A percentile compares a stretch with the other conserved stretches of the same genome.
These are phyloP conservation scores for Debaryomyces tyrocola DNA, from an alignment of 805 yeast species.

Conservation along the genomic window DNA sequence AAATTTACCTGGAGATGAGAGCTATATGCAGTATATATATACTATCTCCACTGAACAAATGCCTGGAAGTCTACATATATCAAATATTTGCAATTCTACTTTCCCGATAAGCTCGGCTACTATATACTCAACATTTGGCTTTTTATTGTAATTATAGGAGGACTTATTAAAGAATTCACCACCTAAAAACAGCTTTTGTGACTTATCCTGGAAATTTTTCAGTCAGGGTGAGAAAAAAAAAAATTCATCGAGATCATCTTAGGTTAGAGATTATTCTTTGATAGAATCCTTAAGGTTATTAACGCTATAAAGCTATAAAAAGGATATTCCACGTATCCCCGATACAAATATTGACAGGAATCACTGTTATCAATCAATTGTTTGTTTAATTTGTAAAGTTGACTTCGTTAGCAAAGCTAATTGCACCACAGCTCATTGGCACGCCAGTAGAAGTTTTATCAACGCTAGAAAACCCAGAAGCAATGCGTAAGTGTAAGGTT, in stretches of 20 bases:
- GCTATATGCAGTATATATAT: background rate
- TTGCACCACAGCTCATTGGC: background rate
- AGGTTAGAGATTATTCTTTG: background rate
- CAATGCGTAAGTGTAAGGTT: slow-evolving; percentile 95
- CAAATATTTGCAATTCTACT: too few relatives aligned
- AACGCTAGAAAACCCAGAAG: background rate
- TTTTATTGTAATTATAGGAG: too few relatives aligned
- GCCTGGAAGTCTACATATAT: too few relatives aligned
- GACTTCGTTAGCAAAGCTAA: slow-evolving; percentile 3
- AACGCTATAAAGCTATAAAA: background rate
- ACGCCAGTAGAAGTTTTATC: slow-evolving; percentile 1
- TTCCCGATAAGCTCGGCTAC: too few relatives aligned
- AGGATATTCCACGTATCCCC: background rate
- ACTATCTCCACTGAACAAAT: too few relatives aligned
- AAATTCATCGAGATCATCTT: background rate
- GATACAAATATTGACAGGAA: background rate
- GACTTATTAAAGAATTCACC: too few relatives aligned
- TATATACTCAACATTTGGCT: too few relatives aligned
- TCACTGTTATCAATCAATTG: background rate
- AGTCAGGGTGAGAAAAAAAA: background rate
- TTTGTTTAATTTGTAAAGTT: slow-evolving; percentile 1
- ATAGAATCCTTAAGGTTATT: background rate
- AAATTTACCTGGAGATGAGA: too few relatives aligned
- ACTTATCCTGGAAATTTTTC: background rate
- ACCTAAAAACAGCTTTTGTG: background rate